These are phyloP conservation scores for Salix exigua DNA, from an alignment of 345 rosid genomes.

Conservation along the genomic window DNA sequence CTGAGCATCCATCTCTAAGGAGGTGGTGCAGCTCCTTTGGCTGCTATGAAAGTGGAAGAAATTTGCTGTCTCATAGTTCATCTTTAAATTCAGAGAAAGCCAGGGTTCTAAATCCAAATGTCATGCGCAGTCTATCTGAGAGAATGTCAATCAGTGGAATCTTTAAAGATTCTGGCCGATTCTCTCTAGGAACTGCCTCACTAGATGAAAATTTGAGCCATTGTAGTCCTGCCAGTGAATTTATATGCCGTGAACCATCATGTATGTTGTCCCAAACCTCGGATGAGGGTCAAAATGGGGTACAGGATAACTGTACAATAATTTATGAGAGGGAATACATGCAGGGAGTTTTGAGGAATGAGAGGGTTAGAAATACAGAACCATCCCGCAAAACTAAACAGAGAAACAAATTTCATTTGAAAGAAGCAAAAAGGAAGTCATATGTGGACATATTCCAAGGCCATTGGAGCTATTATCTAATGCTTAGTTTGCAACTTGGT, in stretches of 20 bases:
- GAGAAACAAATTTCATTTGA: constrained; percentile 35
- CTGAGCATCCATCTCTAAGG: constrained; percentile 61
- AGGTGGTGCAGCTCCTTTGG: constrained; percentile 46
- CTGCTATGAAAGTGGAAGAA: constrained; percentile 43
- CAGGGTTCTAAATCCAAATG: constrained; percentile 29
- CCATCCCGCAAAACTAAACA: constrained; percentile 37
- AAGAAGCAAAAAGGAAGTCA: constrained; percentile 45
- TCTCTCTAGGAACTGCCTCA: constrained; percentile 37
- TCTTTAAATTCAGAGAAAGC: constrained; percentile 36
- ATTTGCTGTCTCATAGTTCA: constrained; percentile 39
- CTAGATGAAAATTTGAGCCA: constrained; percentile 36
- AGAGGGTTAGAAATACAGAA: constrained; percentile 41
- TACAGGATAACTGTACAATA: constrained; percentile 33
- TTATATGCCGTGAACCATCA: constrained; percentile 31
- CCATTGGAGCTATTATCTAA: constrained; percentile 55
- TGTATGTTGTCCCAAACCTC: constrained; percentile 30
- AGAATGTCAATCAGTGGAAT: constrained; percentile 41
- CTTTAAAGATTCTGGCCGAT: too few relatives aligned
- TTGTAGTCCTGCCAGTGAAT: constrained; percentile 36
- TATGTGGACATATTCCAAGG: constrained; percentile 43
- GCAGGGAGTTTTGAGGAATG: constrained; percentile 83
- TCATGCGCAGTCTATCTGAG: constrained; percentile 55
- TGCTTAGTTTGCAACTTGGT: constrained; percentile 93
- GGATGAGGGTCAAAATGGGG: constrained; percentile 45
- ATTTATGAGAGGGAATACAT: constrained; percentile 81